Evolutionary conservation across 805 yeast species (phyloP), one percentile per base, ranked within the genome.

Genomic region (Debaryomyces maramus): DNA sequence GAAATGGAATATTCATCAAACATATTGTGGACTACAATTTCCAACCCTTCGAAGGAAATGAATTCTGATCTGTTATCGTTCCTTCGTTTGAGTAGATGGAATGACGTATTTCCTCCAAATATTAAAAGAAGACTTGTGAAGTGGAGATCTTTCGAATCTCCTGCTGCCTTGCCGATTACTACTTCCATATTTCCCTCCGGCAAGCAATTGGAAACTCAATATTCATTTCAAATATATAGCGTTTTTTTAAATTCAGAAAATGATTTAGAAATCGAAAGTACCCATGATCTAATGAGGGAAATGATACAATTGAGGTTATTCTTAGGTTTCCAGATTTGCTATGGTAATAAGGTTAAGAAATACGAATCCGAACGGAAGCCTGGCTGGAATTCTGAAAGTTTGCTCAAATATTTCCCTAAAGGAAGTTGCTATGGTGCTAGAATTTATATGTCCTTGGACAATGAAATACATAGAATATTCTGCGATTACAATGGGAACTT

Each of bases 91-190:
- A 91, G 95, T 5, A 76, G 95, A 42, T 93, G 99, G 99, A 82
- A 82, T 40, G 88, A 85, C 61, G 95, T 89, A 1, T 88, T 88
- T 51, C 96, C 98, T 0, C 75, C 76, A 10, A 76, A 78, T 31
- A 80, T 83, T 11, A 79, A 75, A 38, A 70, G 86, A 39, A 77
- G 78, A 50, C 68, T 82, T 11, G 83, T 90, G 36, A 90, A 90
- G 55, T 93, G 99, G 99, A 78, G 88, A 38, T 90, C 98, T 0
- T 72, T 95, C 38, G 83, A 89, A 10, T 80, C 97, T 0, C 99
- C 99, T 0, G 97, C 98, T 0, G 84, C 95, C 5, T 67, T 93
- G 18, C 99, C 99, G 0, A 67, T 87, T 0, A 81, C 88, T 2
- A 81, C 95, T 0, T 78, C 85, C 2, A 72, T 83, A 7, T 90